phyloP scores from a whole-genome alignment of 225 moss, liverwort and hornwort genomes.

The Antitrichia curtipendula region DNA sequence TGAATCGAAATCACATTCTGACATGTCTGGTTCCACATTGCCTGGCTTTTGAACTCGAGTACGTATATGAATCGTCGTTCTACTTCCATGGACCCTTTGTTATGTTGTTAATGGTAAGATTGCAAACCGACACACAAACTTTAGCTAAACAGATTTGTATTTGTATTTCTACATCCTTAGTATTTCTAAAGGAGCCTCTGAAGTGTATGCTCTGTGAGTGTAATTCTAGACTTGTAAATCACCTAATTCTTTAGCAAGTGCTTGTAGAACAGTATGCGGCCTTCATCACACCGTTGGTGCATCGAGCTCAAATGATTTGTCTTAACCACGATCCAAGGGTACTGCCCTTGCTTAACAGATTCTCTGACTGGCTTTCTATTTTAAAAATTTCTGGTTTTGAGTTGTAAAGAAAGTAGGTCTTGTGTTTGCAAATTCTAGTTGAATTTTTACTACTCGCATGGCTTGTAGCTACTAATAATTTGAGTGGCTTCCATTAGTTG shows the following conservation, averaged over 20 bases:
- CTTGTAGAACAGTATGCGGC: constrained; percentile 26
- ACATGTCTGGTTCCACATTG: too few species aligned
- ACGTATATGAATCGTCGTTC: too few species aligned
- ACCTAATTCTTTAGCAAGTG: background rate
- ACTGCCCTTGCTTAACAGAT: background rate
- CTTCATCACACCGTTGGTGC: constrained; percentile 32
- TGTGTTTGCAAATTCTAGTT: background rate
- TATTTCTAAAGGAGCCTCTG: background rate
- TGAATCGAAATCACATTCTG: too few species aligned
- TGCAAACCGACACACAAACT: too few species aligned
- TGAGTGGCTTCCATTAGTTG: background rate
- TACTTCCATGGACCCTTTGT: too few species aligned
- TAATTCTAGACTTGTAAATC: background rate
- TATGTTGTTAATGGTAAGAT: too few species aligned
- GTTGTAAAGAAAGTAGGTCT: background rate
- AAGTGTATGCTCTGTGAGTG: background rate
- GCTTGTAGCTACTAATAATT: background rate
- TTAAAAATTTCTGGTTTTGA: background rate
- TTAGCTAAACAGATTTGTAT: too few species aligned
- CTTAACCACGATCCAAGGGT: constrained; percentile 25
- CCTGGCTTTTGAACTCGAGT: too few species aligned
- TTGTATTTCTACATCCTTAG: too few species aligned
- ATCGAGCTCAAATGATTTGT: constrained; percentile 42
- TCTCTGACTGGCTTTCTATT: background rate
- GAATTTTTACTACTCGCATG: background rate